Conservation (phyloP, 805 yeast genomes). For the Starmerella bacillaris region DNA sequence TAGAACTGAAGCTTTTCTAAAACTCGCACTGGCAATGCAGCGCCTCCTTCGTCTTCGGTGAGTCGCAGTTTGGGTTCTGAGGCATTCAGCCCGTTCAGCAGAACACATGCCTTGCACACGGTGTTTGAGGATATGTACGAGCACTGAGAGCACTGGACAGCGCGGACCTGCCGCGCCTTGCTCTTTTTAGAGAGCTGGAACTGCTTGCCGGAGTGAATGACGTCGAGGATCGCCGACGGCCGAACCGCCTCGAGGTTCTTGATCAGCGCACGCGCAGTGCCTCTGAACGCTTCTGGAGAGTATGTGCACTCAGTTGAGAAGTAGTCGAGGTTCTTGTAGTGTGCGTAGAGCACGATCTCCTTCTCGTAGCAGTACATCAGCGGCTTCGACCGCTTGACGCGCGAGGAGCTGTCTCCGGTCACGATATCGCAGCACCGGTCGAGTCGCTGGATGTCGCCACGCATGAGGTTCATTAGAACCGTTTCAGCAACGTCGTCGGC, state of each 20-base stretch:
- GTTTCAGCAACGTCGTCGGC: constrained; percentile 99
- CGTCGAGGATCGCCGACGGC: constrained; percentile 85
- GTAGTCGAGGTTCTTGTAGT: constrained; percentile 83
- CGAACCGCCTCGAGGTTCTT: constrained; percentile 78
- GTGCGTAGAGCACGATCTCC: constrained; percentile 94
- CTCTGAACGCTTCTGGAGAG: constrained; percentile 97
- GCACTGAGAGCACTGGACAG: constrained; percentile 55
- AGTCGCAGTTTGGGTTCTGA: constrained; percentile 49
- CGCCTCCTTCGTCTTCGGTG: constrained; percentile 30
- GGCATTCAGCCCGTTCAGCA: constrained; percentile 67
- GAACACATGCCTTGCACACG: constrained; percentile 82
- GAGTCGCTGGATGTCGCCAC: constrained; percentile 92
- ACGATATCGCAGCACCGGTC: constrained; percentile 76
- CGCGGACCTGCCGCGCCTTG: constrained; percentile 14
- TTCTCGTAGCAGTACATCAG: constrained; percentile 91
- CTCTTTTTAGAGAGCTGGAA: constrained; percentile 12
- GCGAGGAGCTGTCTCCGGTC: constrained; percentile 49
- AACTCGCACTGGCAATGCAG: constrained; percentile 16
- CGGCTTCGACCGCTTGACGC: constrained; percentile 86
- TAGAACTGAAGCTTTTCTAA: constrained; percentile 34
- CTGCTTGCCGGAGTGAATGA: constrained; percentile 77
- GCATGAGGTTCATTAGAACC: constrained; percentile 74
- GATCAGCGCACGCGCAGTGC: constrained; percentile 84
- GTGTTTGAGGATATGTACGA: constrained; percentile 79
- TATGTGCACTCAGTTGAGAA: constrained; percentile 95